Percentiles rank a stretch among this genome's conserved stretches.
Evolutionary conservation across 176 grass and related monocot species (phyloP).

Genomic region (Chloris gayana): DNA sequence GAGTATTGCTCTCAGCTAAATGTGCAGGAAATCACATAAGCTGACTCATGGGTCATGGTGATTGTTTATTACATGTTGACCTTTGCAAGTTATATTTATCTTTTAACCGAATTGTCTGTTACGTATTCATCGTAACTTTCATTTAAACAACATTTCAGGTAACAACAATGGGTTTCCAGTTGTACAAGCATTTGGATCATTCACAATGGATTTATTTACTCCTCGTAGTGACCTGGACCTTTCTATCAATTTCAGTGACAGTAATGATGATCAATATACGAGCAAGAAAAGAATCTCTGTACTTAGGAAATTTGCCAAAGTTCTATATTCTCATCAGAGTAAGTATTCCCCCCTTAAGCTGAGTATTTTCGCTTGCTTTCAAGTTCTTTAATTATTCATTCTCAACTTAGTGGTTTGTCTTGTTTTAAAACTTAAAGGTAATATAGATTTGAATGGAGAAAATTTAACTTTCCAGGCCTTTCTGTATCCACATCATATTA

Average conservation of each 20-base stretch:
- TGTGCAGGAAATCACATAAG: not conserved
- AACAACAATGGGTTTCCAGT: conserved; percentile 52
- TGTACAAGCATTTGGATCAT: conserved; percentile 91
- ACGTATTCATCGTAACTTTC: not conserved
- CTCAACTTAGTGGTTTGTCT: not conserved
- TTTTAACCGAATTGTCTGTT: not conserved
- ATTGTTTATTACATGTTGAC: not conserved
- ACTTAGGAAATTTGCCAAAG: conserved; percentile 66
- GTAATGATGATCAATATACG: conserved; percentile 32
- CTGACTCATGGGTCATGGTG: not conserved
- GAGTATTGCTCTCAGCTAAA: not conserved
- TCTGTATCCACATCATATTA: not conserved
- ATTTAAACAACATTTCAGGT: conserved; percentile 53
- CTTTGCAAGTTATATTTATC: not conserved
- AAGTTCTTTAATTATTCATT: not conserved
- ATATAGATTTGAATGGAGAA: not conserved
- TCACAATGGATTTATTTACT: conserved; percentile 95
- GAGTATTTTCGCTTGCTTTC: not conserved
- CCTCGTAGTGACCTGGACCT: conserved; percentile 81
- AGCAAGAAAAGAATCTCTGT: conserved; percentile 61
- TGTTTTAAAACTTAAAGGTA: not conserved
- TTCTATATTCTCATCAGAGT: conserved; percentile 80
- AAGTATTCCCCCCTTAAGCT: conserved; percentile 39
- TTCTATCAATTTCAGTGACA: conserved; percentile 73
- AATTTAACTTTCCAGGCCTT: not conserved